phyloP scores from a whole-genome alignment of 73 alveolate genomes.

The Paramecium caudatum region DNA sequence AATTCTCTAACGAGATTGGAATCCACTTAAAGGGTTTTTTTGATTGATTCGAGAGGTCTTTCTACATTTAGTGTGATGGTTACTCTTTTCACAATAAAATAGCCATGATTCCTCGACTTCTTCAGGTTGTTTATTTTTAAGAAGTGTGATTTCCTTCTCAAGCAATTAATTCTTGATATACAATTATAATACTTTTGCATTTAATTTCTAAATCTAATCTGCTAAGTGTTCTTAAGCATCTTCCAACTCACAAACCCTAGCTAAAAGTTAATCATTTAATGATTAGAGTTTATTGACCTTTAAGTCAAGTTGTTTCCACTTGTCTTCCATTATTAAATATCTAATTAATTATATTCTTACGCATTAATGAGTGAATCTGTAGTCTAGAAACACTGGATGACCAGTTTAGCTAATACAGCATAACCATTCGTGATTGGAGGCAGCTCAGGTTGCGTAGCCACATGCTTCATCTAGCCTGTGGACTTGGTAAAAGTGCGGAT shows the following conservation, averaged over 20 bases:
- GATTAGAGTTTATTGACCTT: background rate
- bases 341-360: slow-evolving; percentile 18
- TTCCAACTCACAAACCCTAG: slow-evolving; percentile 1
- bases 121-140: background rate
- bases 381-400: slow-evolving; percentile 3
- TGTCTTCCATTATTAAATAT: slow-evolving; percentile 2
- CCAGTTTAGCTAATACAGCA: background rate
- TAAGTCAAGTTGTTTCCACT: slow-evolving; percentile 9
- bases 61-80: background rate
- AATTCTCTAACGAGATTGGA: slow-evolving; percentile 2
- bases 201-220: background rate
- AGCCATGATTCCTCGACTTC: slow-evolving; percentile 35
- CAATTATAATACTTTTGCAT: background rate
- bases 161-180: background rate
- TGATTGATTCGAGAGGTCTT: background rate
- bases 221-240: background rate
- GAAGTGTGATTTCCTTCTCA: background rate
- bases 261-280: background rate
- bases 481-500: slow-evolving; percentile 89
- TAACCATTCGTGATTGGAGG: slow-evolving; percentile 90
- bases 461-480: slow-evolving; percentile 87
- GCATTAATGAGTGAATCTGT: slow-evolving; percentile 62
- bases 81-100: slow-evolving; percentile 13
- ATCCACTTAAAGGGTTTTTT: background rate
- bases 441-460: slow-evolving; percentile 90